A percentile compares a stretch with the other conserved stretches of the same genome.
phyloP scores from a whole-genome alignment of 2,329 filamentous ascomycete species.

The Leptoxyphium fumago region DNA sequence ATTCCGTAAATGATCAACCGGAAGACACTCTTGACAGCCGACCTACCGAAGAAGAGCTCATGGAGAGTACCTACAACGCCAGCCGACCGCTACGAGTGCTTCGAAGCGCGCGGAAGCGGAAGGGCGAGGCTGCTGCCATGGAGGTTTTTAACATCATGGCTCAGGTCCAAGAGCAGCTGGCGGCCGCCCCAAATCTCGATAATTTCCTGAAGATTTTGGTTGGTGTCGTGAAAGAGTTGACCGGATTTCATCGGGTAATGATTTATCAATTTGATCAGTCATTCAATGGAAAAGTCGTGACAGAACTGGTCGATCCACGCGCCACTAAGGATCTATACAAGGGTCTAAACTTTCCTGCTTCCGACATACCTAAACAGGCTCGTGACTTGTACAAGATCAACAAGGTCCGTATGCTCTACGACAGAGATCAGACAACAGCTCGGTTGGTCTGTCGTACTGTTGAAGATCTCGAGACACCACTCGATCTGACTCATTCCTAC shows the following conservation, averaged over 20 bases:
- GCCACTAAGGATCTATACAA: constrained; percentile 74
- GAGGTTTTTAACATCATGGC: constrained; percentile 86
- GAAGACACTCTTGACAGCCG: constrained; percentile 60
- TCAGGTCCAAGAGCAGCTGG: constrained; percentile 77
- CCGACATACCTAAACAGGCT: constrained; percentile 72
- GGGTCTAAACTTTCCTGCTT: constrained; percentile 75
- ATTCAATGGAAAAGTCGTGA: constrained; percentile 77
- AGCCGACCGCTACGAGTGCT: constrained; percentile 68
- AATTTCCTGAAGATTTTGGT: constrained; percentile 66
- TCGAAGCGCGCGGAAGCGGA: constrained; percentile 57
- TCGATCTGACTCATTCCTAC: constrained; percentile 76
- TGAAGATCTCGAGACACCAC: constrained; percentile 56
- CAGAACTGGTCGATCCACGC: constrained; percentile 68
- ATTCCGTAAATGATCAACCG: constrained; percentile 43
- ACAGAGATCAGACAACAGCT: constrained; percentile 65
- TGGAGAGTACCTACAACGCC: constrained; percentile 58
- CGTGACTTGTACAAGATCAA: constrained; percentile 83
- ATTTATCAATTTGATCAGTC: constrained; percentile 75
- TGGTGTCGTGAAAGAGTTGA: constrained; percentile 76
- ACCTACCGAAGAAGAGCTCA: constrained; percentile 58
- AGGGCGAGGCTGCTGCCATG: constrained; percentile 70
- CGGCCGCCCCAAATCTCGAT: constrained; percentile 55
- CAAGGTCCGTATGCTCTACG: constrained; percentile 76
- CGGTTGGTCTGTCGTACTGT: constrained; percentile 65
- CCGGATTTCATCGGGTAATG: constrained; percentile 85